Evolutionary conservation across 1,284 basidiomycete genomes (phyloP), one percentile per base, ranked within the genome.

Genomic region (Chalciporus piperatoides): DNA sequence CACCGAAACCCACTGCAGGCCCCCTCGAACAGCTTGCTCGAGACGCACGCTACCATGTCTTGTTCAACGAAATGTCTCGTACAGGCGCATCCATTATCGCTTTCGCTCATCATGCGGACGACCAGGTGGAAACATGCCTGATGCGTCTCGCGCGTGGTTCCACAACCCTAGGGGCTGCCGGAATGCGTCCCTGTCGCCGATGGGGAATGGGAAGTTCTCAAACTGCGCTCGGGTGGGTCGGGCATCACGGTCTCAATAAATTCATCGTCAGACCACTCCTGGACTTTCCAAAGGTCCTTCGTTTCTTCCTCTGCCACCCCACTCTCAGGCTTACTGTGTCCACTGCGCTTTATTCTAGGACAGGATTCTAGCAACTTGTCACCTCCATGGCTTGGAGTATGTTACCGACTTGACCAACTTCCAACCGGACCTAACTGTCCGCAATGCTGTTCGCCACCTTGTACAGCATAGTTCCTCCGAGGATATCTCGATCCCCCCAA

Each of bases 101-200:
- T 1, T 75, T 84, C 43, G 88, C 78, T 0, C 88, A 91, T 56
- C 88, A 91, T 59, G 75, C 76, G 3, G 87, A 91, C 59, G 88
- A 91, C 59, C 87, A 90, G 59, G 76, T 89, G 7, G 88, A 91
- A 63, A 91, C 88, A 0, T 74, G 80, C 21, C 67, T 91, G 39
- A 82, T 90, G 74, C 79, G 89, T 7, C 62, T 86, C 15, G 71
- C 75, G 6, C 76, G 67, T 53, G 80, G 82, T 0, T 82, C 79
- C 14, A 72, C 78, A 6, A 59, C 66, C 36, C 50, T 76, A 12
- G 86, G 84, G 0, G 74, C 80, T 1, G 77, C 76, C 15, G 87
- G 83, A 2, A 91, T 90, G 83, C 71, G 75, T 35, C 68, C 68
- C 2, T 68, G 72, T 45, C 76, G 88, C 14, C 72, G 86, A 44